Evolutionary conservation across 2,329 filamentous ascomycete species (phyloP).

Genomic region (Trichoderma citrinoviride): DNA sequence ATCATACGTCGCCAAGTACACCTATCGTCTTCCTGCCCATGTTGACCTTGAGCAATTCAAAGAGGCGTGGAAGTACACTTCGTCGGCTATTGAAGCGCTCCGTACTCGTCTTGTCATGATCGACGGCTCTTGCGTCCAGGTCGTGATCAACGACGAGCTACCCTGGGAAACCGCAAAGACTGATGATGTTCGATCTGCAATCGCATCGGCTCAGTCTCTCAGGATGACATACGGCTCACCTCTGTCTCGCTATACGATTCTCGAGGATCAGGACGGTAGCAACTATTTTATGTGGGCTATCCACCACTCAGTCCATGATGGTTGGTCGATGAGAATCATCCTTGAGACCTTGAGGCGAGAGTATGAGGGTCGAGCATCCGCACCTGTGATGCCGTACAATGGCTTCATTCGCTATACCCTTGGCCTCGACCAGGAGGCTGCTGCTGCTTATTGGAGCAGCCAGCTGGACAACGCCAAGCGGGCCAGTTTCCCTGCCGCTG

Average conservation of each 20-base stretch:
- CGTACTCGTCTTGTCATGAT: conserved; percentile 20
- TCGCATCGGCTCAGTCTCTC: background rate
- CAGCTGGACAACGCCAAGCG: conserved; percentile 21
- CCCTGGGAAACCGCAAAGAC: background rate
- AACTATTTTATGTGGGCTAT: conserved; percentile 28
- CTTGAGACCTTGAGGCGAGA: conserved; percentile 20
- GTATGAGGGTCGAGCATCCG: background rate
- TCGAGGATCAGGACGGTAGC: background rate
- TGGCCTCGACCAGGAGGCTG: conserved; percentile 6
- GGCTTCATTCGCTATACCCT: conserved; percentile 15
- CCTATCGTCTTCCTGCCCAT: conserved; percentile 33
- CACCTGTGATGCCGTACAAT: background rate
- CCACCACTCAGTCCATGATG: conserved; percentile 33
- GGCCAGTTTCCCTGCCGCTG: conserved; percentile 18
- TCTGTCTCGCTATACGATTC: background rate
- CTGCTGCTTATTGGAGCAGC: conserved; percentile 22
- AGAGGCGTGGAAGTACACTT: conserved; percentile 29
- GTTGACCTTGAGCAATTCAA: conserved; percentile 30
- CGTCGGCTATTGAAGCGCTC: conserved; percentile 1
- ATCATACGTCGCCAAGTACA: conserved; percentile 24
- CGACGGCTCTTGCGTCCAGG: conserved; percentile 18
- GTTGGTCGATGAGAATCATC: conserved; percentile 28
- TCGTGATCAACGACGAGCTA: conserved; percentile 22
- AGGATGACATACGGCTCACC: conserved; percentile 17
- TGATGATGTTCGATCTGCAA: background rate